Conservation (phyloP, 306 rosid species). For the Alnus rubra region DNA sequence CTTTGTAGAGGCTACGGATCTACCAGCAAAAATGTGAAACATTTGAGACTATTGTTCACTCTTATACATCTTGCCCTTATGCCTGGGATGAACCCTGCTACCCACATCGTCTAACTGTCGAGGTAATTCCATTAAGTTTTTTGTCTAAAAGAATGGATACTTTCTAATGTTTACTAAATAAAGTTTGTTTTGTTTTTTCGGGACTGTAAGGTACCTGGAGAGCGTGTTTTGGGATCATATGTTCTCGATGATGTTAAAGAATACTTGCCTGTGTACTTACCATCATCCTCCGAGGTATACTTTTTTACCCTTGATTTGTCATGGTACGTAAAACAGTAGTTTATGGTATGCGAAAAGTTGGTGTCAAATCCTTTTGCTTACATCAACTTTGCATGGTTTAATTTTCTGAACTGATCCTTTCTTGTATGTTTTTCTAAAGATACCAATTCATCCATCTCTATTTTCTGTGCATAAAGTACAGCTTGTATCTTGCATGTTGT, state of each 20-base stretch:
- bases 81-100: slow-evolving; percentile 97
- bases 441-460: neutral
- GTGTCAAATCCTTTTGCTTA: neutral
- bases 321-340: slow-evolving; percentile 1
- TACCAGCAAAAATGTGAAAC: slow-evolving; percentile 92
- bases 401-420: neutral
- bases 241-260: slow-evolving; percentile 87
- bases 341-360: neutral
- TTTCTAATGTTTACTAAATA: slow-evolving; percentile 26
- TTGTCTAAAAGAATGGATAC: slow-evolving; percentile 2
- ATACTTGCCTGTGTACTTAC: slow-evolving; percentile 63
- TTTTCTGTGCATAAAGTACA: neutral
- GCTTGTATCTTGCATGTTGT: neutral
- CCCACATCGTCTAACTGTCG: slow-evolving; percentile 85
- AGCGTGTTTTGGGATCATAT: slow-evolving; percentile 76
- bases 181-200: slow-evolving; percentile 1
- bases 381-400: neutral
- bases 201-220: slow-evolving; percentile 82
- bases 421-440: neutral
- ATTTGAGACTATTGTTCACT: slow-evolving; percentile 73
- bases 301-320: slow-evolving; percentile 12
- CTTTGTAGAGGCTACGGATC: slow-evolving; percentile 73
- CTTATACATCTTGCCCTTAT: slow-evolving; percentile 74
- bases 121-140: slow-evolving; percentile 47
- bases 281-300: slow-evolving; percentile 77